These are phyloP conservation scores for Mycena capillaripes DNA, from an alignment of 768 basidiomycete species.

Conservation along the genomic window DNA sequence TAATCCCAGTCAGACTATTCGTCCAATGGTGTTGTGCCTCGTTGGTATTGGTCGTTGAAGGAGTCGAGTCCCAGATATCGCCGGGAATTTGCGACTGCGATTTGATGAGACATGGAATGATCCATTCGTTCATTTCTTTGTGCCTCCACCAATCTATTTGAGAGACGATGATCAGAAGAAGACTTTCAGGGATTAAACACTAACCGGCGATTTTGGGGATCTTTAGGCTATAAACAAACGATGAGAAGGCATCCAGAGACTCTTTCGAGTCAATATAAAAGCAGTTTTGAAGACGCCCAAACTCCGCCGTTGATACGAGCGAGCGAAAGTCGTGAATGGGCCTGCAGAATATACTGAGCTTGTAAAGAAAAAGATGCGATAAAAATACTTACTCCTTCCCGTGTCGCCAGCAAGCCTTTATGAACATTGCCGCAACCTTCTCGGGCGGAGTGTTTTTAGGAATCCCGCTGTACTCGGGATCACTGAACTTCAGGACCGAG, in stretches of 20 bases:
- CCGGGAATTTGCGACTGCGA: background rate
- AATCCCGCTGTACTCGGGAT: slow-evolving; percentile 16
- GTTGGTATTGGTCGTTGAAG: background rate
- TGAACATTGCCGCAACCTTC: background rate
- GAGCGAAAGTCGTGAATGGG: background rate
- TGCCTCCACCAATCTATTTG: slow-evolving; percentile 14
- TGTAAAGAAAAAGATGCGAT: background rate
- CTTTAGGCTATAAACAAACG: background rate
- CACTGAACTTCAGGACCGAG: background rate
- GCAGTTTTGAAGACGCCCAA: background rate
- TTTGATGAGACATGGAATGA: slow-evolving; percentile 18
- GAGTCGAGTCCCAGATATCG: background rate
- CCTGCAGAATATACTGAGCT: background rate
- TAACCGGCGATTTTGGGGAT: background rate
- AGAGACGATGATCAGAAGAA: background rate
- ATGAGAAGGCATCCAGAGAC: background rate
- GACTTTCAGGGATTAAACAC: background rate
- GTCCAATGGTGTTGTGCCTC: background rate
- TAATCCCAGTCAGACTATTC: background rate
- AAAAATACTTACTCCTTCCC: slow-evolving; percentile 13
- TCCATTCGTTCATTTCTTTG: slow-evolving; percentile 26
- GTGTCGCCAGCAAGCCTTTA: slow-evolving; percentile 19
- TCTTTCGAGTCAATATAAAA: slow-evolving; percentile 19
- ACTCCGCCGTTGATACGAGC: background rate
- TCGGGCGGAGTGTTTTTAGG: background rate